Evolutionary conservation across 768 basidiomycete genomes (phyloP), one percentile per base, ranked within the genome.

Genomic region (Thelephora aurantiotincta): DNA sequence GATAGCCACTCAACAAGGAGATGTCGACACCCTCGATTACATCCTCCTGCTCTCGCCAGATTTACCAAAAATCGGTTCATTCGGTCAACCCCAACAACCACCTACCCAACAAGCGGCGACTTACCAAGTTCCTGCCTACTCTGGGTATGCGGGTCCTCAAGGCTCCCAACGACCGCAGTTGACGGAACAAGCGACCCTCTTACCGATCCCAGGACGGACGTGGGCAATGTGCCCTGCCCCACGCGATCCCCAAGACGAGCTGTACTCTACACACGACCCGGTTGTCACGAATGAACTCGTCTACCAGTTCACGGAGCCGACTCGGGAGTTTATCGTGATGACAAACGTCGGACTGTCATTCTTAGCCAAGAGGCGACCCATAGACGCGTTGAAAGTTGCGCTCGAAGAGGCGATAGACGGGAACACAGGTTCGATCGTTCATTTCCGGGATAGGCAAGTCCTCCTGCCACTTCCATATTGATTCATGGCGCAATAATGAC

Each of bases 311-410:
- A 77, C 75, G n/a, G 78, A 84, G 49, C 67, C 73, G 11, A 69
- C 84, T 18, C 71, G 73, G 43, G 82, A 89, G 56, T 94, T 92
- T 60, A 77, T 97, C 70, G 74, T 97, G 49, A 65, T 97, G 50
- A 90, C 84, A 20, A 93, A 90, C 55, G 81, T 80, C 14, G 92
- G 91, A 4, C 61, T 96, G 51, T 84, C 81, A 16, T 81, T 87
- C 59, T 67, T 94, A 46, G 70, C 72, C 22, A 88, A 91, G 64
- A 74, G 87, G 48, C 74, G 91, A 37, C 80, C 93, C 5, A 62
- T 94, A 44, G 94, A 98, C 60, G 83, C 86, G 51, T 64, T 97
- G 46, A 77, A 74, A 60, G 82, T 79, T 3, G 80, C 86, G 19
- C 68, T 98, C 19, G 91, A 94, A 61, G 78, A 82, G 54, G 73